Conservation (phyloP, 179 eudicot species). For the Dionaea muscipula region DNA sequence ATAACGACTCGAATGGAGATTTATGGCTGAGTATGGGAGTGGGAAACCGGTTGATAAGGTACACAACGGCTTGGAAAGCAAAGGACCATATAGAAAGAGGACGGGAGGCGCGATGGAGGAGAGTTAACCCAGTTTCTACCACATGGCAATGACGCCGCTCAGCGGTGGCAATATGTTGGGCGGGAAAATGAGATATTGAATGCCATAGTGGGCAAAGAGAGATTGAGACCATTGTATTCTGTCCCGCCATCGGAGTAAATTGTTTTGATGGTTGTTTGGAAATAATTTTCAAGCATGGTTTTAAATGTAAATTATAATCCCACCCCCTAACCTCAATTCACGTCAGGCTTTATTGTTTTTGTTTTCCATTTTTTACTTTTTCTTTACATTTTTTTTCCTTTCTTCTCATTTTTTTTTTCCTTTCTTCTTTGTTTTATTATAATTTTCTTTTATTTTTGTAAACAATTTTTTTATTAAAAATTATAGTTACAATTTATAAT, state of each 20-base stretch:
- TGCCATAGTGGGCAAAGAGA: neutral
- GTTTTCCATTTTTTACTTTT: no score
- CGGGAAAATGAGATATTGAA: constrained; percentile 5
- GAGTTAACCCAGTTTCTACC: constrained; percentile 2
- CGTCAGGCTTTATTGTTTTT: no score
- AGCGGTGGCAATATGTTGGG: constrained; percentile 8
- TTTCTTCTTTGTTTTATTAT: no score
- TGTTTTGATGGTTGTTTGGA: neutral
- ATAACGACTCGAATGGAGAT: neutral
- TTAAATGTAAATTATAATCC: no score
- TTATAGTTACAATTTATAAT: no score
- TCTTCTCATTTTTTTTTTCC: no score
- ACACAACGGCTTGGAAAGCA: neutral
- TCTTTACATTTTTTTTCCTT: no score
- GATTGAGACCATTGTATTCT: no score
- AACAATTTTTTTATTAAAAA: no score
- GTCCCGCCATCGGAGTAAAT: no score
- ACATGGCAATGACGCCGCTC: neutral
- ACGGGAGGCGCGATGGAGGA: neutral
- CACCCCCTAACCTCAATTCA: no score
- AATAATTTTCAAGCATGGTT: neutral
- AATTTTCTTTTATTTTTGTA: no score
- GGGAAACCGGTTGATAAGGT: constrained; percentile 1
- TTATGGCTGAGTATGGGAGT: neutral
- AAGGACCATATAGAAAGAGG: neutral